These are phyloP conservation scores for Prunus davidiana DNA, from an alignment of 306 rosid species.

Conservation along the genomic window DNA sequence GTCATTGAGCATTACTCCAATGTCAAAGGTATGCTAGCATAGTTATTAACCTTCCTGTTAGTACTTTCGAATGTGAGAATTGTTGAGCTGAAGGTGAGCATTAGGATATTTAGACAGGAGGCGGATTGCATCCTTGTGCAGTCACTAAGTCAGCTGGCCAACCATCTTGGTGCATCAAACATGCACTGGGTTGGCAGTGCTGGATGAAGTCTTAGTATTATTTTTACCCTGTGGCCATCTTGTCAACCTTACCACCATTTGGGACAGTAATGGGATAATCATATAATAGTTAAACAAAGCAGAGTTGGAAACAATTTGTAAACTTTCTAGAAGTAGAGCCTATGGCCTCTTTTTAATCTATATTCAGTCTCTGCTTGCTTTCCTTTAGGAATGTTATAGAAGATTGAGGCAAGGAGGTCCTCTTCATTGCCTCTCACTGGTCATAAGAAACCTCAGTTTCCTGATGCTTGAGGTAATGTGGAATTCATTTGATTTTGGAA, in stretches of 20 bases:
- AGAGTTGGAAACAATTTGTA: not conserved
- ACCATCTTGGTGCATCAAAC: not conserved
- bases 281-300: not conserved
- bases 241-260: not conserved
- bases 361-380: not conserved
- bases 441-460: not conserved
- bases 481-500: not conserved
- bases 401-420: not conserved
- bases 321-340: not conserved
- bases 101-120: not conserved
- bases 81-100: not conserved
- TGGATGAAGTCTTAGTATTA: not conserved
- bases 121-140: not conserved
- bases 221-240: not conserved
- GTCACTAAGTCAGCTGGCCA: too few species aligned
- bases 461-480: not conserved
- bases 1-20: slow-evolving; percentile 77
- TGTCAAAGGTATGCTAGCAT: slow-evolving; percentile 56
- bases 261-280: not conserved
- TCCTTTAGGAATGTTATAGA: not conserved
- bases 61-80: not conserved
- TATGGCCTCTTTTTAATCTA: too few species aligned
- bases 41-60: not conserved
- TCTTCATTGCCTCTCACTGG: not conserved
- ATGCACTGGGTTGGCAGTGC: not conserved